Base-by-base conservation (phyloP, 805 yeast genomes). In the Ogataea pignaliae region DNA sequence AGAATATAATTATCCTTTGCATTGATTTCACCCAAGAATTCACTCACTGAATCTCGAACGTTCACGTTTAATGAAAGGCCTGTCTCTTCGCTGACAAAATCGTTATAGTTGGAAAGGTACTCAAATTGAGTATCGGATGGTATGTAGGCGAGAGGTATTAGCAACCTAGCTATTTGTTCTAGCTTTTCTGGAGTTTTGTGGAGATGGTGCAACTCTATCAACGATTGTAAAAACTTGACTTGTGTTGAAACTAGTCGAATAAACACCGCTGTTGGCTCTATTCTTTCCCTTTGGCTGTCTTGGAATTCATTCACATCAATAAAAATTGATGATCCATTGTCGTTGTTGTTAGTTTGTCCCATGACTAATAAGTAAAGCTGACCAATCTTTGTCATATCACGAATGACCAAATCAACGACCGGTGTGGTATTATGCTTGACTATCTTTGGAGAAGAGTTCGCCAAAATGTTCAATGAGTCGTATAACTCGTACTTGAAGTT, bases 31-130 rank as follows among this genome's bases (percentile, higher is more conserved):
- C 75, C 63, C 5, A 86, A 50, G 30, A 78, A 73, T 28, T 83
- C 88, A 26, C 70, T 69, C 1, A 82, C 66, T 0, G 85, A 73
- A 39, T 81, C 84, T 42, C 98, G 74, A 1, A 82, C 75, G 2
- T 74, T 62, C 10, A 64, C 63, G 5, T 75, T 76, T 0, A 81
- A 66, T 0, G 82, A 66, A 29, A 89, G 70, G 1, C 88, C 96
- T 2, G 87, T 72, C 44, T 86, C 89, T 31, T 79, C 83, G 2
- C 89, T 76, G 6, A 88, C 85, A 60, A 79, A 88, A 3, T 61
- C 64, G 55, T 89, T 88, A 56, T 80, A 75, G 56, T 89, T 90
- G 2, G 66, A 69, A 3, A 63, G 59, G 72, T 83, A 86, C 4
- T 72, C 73, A 31, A 70, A 74, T 29, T 66, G 60, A 0, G 67